A percentile compares a stretch with the other conserved stretches of the same genome.
phyloP scores from a whole-genome alignment of 2,329 filamentous ascomycete genomes.

The Diaporthe humulicola region DNA sequence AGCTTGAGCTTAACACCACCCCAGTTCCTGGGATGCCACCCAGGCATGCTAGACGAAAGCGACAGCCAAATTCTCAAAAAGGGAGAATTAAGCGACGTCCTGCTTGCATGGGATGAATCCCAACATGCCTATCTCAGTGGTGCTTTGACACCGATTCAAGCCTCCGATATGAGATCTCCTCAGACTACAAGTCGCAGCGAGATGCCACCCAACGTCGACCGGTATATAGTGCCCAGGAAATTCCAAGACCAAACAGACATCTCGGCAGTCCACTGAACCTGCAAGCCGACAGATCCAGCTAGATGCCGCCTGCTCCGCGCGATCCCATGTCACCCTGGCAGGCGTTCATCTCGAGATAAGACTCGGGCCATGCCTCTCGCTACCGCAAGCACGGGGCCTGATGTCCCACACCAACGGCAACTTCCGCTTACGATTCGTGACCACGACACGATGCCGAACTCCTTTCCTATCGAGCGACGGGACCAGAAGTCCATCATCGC shows the following conservation, averaged over 20 bases:
- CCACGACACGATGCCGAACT: conserved; percentile 26
- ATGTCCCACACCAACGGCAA: conserved; percentile 4
- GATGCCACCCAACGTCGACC: not conserved
- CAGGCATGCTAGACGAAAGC: not conserved
- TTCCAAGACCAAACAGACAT: conserved; percentile 12
- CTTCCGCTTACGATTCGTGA: not conserved
- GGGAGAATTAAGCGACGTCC: not conserved
- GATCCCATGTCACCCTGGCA: not conserved
- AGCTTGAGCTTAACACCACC: not conserved
- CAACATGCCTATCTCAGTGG: not conserved
- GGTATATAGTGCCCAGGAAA: conserved; percentile 25
- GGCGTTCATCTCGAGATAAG: conserved; percentile 21
- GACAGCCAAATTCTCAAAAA: not conserved
- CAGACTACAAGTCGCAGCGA: not conserved
- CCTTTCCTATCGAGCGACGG: conserved; percentile 12
- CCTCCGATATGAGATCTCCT: not conserved
- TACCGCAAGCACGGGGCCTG: not conserved
- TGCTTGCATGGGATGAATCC: not conserved
- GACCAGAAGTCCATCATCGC: conserved; percentile 20
- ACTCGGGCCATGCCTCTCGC: not conserved
- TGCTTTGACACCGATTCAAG: conserved; percentile 23
- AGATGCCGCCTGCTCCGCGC: not conserved
- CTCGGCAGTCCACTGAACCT: not conserved
- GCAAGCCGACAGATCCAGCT: conserved; percentile 8
- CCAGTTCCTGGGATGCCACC: conserved; percentile 4